Percentiles rank a stretch among this genome's conserved stretches.
Conservation (phyloP, 2,329 filamentous ascomycete species). For the Dichotomopilus funicola region DNA sequence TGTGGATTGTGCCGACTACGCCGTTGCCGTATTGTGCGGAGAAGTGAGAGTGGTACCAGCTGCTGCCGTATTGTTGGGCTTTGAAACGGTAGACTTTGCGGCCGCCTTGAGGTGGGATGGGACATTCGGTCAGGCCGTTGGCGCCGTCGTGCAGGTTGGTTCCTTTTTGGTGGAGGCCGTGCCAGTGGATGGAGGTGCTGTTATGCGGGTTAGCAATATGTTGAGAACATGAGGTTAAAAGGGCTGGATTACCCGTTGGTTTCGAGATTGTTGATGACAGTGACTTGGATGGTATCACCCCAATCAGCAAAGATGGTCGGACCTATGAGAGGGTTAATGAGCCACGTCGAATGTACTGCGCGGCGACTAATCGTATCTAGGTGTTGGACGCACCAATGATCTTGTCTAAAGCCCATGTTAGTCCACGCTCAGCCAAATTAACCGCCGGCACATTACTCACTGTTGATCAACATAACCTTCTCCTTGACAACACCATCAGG, state of each 20-base stretch:
- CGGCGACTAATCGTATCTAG: background rate
- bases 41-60: conserved; percentile 43
- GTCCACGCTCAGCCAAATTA: conserved; percentile 16
- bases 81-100: conserved; percentile 33
- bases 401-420: conserved; percentile 4
- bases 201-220: conserved; percentile 14
- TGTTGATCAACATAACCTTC: conserved; percentile 43
- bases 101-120: conserved; percentile 31
- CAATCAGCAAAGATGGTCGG: conserved; percentile 48
- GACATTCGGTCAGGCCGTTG: conserved; percentile 37
- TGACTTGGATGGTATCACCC: conserved; percentile 49
- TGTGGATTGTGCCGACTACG: conserved; percentile 41
- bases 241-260: conserved; percentile 29
- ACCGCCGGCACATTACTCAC: conserved; percentile 24
- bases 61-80: conserved; percentile 35
- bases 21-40: conserved; percentile 42
- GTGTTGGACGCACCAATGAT: conserved; percentile 10
- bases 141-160: conserved; percentile 43
- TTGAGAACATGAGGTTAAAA: conserved; percentile 19
- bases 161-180: conserved; percentile 40
- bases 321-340: conserved; percentile 27
- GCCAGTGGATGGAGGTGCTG: conserved; percentile 44
- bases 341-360: background rate
- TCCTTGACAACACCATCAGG: conserved; percentile 27
- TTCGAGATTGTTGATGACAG: conserved; percentile 59